A percentile compares a stretch with the other conserved stretches of the same genome.
Evolutionary conservation across 2,329 filamentous ascomycete genomes (phyloP).

Genomic region (Colletotrichum neosansevieriae): DNA sequence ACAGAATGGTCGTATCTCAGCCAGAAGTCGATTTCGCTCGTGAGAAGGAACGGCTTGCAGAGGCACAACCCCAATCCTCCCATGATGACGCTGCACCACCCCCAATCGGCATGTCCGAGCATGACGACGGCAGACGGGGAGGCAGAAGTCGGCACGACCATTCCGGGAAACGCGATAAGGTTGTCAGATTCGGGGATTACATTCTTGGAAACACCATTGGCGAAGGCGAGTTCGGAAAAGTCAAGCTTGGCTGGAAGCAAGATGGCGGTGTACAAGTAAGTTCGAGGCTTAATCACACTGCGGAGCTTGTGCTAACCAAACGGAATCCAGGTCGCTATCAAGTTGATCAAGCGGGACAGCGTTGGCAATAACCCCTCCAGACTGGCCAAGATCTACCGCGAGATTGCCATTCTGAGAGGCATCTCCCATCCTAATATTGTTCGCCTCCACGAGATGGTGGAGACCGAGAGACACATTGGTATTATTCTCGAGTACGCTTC

Average conservation of each 20-base stretch:
- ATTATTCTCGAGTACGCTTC: slow-evolving; percentile 99
- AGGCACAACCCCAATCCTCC: slow-evolving; percentile 62
- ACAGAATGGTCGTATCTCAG: slow-evolving; percentile 80
- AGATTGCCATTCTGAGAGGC: slow-evolving; percentile 89
- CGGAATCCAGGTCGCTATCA: slow-evolving; percentile 87
- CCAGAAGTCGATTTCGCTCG: slow-evolving; percentile 79
- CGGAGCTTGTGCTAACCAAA: slow-evolving; percentile 37
- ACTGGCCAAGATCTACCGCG: slow-evolving; percentile 95
- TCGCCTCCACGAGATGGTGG: slow-evolving; percentile 96
- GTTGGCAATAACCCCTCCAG: slow-evolving; percentile 90
- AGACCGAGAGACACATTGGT: slow-evolving; percentile 96
- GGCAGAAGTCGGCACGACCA: slow-evolving; percentile 72
- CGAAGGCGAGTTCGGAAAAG: slow-evolving; percentile 98
- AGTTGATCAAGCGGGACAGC: slow-evolving; percentile 92
- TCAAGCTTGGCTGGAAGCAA: slow-evolving; percentile 74
- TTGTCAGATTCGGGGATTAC: slow-evolving; percentile 92
- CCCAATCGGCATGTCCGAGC: slow-evolving; percentile 57
- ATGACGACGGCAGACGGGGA: slow-evolving; percentile 61
- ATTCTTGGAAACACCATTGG: slow-evolving; percentile 95
- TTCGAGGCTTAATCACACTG: not conserved
- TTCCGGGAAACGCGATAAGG: slow-evolving; percentile 69
- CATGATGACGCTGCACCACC: slow-evolving; percentile 60
- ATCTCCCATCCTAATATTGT: slow-evolving; percentile 98
- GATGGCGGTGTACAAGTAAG: slow-evolving; percentile 54
- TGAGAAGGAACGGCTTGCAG: slow-evolving; percentile 76